These are phyloP conservation scores for Cucurbita moschata DNA, from an alignment of 306 rosid species.

Conservation along the genomic window DNA sequence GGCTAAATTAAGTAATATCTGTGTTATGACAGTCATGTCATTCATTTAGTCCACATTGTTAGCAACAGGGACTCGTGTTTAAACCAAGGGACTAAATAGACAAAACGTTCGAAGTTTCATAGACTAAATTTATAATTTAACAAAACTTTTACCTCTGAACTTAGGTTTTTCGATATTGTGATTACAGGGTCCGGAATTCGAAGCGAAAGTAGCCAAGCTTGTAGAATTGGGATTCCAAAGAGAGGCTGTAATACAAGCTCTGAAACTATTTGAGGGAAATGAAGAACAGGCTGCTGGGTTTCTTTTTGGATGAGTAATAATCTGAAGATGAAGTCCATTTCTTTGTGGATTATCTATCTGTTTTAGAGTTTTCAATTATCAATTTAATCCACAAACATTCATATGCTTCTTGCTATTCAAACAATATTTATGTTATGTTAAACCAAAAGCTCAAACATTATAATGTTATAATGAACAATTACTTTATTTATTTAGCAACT, in stretches of 20 bases:
- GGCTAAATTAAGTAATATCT: not conserved
- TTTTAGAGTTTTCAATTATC: not conserved
- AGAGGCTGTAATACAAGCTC: constrained; percentile 75
- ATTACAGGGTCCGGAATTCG: constrained; percentile 52
- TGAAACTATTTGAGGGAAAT: constrained; percentile 44
- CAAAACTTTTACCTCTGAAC: not conserved
- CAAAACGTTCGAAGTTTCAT: not conserved
- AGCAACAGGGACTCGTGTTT: not conserved
- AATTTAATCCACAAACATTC: constrained; percentile 2
- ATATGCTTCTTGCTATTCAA: not conserved
- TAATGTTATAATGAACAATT: not conserved
- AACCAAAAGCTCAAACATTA: not conserved
- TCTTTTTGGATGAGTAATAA: constrained; percentile 23
- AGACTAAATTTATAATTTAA: not conserved
- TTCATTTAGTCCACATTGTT: too few relatives aligned
- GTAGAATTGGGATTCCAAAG: constrained; percentile 84
- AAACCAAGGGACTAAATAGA: not conserved
- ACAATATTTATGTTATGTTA: not conserved
- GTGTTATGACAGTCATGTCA: too few relatives aligned
- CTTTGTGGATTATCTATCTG: constrained; percentile 3
- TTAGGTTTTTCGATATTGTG: constrained; percentile 1
- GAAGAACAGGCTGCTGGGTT: constrained; percentile 47
- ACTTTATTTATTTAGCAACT: too few relatives aligned
- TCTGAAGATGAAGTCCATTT: not conserved
- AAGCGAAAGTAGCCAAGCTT: constrained; percentile 81